These are phyloP conservation scores for Saccharomycopsis capsularis DNA, from an alignment of 805 yeast genomes.

Conservation along the genomic window DNA sequence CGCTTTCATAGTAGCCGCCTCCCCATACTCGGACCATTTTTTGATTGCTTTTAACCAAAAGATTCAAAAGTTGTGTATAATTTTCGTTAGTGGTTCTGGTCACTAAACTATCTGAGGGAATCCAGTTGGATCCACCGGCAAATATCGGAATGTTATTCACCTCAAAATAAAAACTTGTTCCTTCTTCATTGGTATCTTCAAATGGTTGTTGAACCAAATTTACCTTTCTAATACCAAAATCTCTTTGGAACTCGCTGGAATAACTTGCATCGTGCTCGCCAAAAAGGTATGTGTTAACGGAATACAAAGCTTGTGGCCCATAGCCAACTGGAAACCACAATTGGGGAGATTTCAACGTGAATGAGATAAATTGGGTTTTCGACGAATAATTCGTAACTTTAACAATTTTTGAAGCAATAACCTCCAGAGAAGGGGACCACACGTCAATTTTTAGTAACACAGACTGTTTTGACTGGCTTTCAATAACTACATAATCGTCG, in stretches of 20 bases:
- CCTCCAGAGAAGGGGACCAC: background rate
- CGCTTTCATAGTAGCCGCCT: constrained; percentile 41
- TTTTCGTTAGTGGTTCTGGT: constrained; percentile 31
- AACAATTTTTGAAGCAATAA: background rate
- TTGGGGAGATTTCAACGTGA: constrained; percentile 27
- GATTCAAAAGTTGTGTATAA: constrained; percentile 32
- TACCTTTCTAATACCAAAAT: constrained; percentile 38
- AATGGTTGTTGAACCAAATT: constrained; percentile 35
- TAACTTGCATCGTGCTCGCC: constrained; percentile 7
- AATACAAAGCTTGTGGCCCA: constrained; percentile 34
- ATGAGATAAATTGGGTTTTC: background rate
- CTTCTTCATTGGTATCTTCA: constrained; percentile 25
- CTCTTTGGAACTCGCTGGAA: too few relatives aligned
- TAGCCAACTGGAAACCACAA: constrained; percentile 38
- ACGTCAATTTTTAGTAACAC: background rate
- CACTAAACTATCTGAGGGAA: constrained; percentile 39
- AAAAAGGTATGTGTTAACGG: constrained; percentile 22
- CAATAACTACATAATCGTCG: background rate
- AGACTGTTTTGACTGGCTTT: background rate
- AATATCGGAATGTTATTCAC: constrained; percentile 36
- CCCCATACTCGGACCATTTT: constrained; percentile 45
- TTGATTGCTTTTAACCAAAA: constrained; percentile 35
- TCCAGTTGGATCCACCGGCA: constrained; percentile 41
- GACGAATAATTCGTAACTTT: background rate
- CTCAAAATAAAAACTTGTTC: constrained; percentile 38